Evolutionary conservation across 139 green algal species (phyloP), one percentile per base, ranked within the genome.

Genomic region (Spirogloea muscicola): DNA sequence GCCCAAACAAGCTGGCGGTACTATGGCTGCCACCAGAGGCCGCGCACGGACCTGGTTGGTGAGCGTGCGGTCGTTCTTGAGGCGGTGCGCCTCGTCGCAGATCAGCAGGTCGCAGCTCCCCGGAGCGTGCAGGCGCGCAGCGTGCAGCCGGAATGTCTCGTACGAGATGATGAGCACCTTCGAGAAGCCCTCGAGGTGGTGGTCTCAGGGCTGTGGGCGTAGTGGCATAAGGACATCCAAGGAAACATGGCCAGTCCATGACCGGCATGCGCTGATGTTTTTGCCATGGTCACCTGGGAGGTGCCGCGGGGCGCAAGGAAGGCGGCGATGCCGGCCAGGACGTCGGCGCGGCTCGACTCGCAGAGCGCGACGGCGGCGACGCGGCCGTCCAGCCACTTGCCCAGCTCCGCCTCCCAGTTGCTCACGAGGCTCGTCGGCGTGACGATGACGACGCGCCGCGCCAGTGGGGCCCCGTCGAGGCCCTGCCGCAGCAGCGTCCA

Each of bases 391-490:
- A 98, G 89, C 91, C 93, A 98, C 72, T 98, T 99, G 38, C 51
- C 59, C 68, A 90, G 94, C 84, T 99, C 95, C 41, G 64, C 85
- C 72, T 96, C 95, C 95, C 95, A 99, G 81, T 99, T 99, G 82
- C 77, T 86, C 2, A 99, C 95, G 31, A 99, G 86, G 52, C 76
- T 91, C 58, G 94, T 98, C n/a, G 95, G 95, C 84, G 95, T 99
- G 64, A 94, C 91, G 68, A 99, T 97, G 82, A 99, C 88, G 66
- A 84, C 86, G 1, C 93, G 85, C 61, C 85, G 85, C 3, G 86
- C 91, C 0, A 96, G 51, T 6, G 92, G 92, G 1, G 62, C 16
- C 13, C 33, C 67, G 16, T 78, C 68, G 27, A 77, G 72, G 52
- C 83, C 69, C 34, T 84, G 44, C 25, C 78, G 85, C 9, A 97